Percentiles rank a stretch among this genome's conserved stretches.
These are phyloP conservation scores for Skeletonema tropicum DNA, from an alignment of 108 stramenopile species.

Conservation along the genomic window DNA sequence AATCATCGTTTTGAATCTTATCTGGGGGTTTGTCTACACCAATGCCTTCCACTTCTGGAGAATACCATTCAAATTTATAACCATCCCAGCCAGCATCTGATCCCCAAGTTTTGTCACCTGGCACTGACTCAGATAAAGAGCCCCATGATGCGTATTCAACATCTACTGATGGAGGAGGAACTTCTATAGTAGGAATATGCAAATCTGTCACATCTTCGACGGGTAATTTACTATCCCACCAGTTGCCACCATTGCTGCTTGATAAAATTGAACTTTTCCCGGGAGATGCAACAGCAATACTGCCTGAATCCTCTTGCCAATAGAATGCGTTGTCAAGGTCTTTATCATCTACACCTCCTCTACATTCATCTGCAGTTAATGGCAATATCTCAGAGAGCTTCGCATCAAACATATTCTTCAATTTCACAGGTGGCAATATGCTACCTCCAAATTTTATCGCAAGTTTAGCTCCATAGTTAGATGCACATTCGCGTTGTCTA, in stretches of 20 bases:
- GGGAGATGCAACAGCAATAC: not conserved
- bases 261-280: not conserved
- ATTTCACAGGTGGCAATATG: not conserved
- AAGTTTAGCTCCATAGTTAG: slow-evolving; percentile 32
- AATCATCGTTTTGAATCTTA: not conserved
- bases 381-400: not conserved
- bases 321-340: not conserved
- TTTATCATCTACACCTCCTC: not conserved
- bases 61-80: not conserved
- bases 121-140: not conserved
- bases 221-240: not conserved
- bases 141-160: not conserved
- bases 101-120: not conserved
- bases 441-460: slow-evolving; percentile 10
- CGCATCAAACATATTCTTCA: not conserved
- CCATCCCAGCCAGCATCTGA: not conserved
- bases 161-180: slow-evolving; percentile 1
- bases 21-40: not conserved
- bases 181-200: not conserved
- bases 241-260: not conserved
- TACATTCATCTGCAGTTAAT: not conserved
- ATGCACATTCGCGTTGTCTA: slow-evolving; percentile 45
- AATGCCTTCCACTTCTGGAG: not conserved
- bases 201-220: not conserved
- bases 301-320: not conserved